Evolutionary conservation across 2,329 filamentous ascomycete genomes (phyloP), one percentile per base, ranked within the genome.

Genomic region (Ilyonectria sp.): DNA sequence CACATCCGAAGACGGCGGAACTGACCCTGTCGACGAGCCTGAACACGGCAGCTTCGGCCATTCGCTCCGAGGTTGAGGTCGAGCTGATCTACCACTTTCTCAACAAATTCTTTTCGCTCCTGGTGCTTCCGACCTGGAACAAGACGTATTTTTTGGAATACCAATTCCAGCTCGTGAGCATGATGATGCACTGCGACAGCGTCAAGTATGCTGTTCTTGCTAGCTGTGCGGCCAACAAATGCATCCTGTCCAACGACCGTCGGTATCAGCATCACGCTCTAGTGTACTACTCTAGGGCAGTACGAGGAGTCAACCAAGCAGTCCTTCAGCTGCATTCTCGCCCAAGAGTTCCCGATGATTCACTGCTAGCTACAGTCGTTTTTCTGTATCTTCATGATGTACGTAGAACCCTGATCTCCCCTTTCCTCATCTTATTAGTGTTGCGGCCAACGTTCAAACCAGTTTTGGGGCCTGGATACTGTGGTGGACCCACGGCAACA

Each of bases 181-280:
- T 23, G 64, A 67, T 67, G 60, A 53, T 67, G 19, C 59, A 67
- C 10, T 60, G 26, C 15, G 13, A 59, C 15, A 54, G 64, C 47
- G 64, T 63, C 29, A 67, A 67, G 43, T 63, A 54, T 19, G 64
- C 64, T 10, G 64, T 67, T 6, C 23, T 67, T 8, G 64, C 64
- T 17, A 47, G 37, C 17, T 63, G 59, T 17, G 64, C 64, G 17
- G 60, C 64, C 21, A 67, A 67, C 59, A 67, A 63, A 31, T 40
- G 59, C n/a, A 63, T 67, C 21, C 31, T 67, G 1, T 46, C 60
- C 6, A 59, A 59, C 26, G 31, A 63, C 40, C 29, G n/a, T 6
- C 59, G 60, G 35, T 63, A 67, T 26, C 52, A 59, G 17, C 58
- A 23, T 8, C 54, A 59, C 26, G 64, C 64, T 4, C 47, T 67